Conservation (phyloP, 805 yeast species). For the Metschnikowia koreensis region DNA sequence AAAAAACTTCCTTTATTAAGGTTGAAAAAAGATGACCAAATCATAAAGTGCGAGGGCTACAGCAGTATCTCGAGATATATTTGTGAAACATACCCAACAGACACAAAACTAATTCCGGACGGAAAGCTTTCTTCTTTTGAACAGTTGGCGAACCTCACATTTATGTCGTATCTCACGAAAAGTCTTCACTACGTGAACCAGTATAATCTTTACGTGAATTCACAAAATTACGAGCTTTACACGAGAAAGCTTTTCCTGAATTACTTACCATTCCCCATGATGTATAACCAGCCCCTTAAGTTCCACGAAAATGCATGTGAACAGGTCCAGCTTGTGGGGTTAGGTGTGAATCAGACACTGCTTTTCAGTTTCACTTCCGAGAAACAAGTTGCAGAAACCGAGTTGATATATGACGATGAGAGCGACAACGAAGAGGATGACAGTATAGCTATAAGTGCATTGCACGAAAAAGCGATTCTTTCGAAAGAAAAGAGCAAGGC, state of each 20-base stretch:
- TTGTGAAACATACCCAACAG: slow-evolving; percentile 13
- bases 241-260: slow-evolving; percentile 54
- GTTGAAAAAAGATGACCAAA: slow-evolving; percentile 15
- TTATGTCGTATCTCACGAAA: slow-evolving; percentile 40
- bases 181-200: slow-evolving; percentile 49
- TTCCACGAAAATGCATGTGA: slow-evolving; percentile 39
- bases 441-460: slow-evolving; percentile 32
- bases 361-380: slow-evolving; percentile 27
- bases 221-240: slow-evolving; percentile 56
- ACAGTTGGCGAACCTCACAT: slow-evolving; percentile 43
- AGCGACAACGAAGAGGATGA: slow-evolving; percentile 19
- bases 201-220: slow-evolving; percentile 56
- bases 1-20: slow-evolving; percentile 51
- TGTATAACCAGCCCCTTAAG: slow-evolving; percentile 62
- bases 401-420: slow-evolving; percentile 22
- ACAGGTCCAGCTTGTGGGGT: slow-evolving; percentile 31
- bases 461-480: slow-evolving; percentile 38
- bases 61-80: slow-evolving; percentile 34
- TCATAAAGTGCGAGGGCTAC: slow-evolving; percentile 39
- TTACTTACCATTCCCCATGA: slow-evolving; percentile 69
- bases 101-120: slow-evolving; percentile 12
- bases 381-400: slow-evolving; percentile 28
- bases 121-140: slow-evolving; percentile 16
- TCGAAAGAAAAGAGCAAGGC: slow-evolving; percentile 33
- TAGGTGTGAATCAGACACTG: slow-evolving; percentile 25